Conservation (phyloP, 148 eudicot genomes). For the Fagopyrum esculentum region DNA sequence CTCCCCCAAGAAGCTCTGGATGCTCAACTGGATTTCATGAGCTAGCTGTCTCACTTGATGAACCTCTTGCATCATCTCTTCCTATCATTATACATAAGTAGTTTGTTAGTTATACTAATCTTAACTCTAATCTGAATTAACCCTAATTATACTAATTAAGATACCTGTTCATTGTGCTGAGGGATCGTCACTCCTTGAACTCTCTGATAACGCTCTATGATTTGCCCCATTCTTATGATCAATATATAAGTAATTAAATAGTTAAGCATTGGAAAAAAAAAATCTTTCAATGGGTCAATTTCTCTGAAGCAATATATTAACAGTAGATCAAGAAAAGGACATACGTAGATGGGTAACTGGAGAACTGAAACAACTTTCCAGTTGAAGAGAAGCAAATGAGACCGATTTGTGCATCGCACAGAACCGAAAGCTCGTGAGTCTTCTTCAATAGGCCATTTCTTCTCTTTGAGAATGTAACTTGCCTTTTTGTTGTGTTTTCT, state of each 20-base stretch:
- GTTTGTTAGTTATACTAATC: not conserved
- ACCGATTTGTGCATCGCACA: constrained; percentile 79
- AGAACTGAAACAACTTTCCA: constrained; percentile 56
- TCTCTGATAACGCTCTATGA: constrained; percentile 46
- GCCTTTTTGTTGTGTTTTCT: constrained; percentile 77
- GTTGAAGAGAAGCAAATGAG: constrained; percentile 75
- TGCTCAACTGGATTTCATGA: constrained; percentile 38
- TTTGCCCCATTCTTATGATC: constrained; percentile 40
- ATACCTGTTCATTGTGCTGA: constrained; percentile 41
- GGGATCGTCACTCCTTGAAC: constrained; percentile 39
- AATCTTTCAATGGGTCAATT: not conserved
- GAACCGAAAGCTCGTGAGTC: constrained; percentile 65
- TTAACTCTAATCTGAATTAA: too few relatives aligned
- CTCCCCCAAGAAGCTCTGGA: constrained; percentile 60
- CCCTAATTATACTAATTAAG: not conserved
- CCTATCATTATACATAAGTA: constrained; percentile 24
- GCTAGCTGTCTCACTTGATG: constrained; percentile 44
- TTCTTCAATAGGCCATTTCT: constrained; percentile 70
- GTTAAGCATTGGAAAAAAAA: too few relatives aligned
- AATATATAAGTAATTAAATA: not conserved
- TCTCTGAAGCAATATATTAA: too few relatives aligned
- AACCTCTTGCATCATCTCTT: constrained; percentile 41
- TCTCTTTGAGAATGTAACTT: constrained; percentile 72
- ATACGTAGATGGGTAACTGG: constrained; percentile 38
- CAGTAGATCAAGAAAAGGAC: not conserved